Evolutionary conservation across 306 rosid species (phyloP).

Genomic region (Delonix regia): DNA sequence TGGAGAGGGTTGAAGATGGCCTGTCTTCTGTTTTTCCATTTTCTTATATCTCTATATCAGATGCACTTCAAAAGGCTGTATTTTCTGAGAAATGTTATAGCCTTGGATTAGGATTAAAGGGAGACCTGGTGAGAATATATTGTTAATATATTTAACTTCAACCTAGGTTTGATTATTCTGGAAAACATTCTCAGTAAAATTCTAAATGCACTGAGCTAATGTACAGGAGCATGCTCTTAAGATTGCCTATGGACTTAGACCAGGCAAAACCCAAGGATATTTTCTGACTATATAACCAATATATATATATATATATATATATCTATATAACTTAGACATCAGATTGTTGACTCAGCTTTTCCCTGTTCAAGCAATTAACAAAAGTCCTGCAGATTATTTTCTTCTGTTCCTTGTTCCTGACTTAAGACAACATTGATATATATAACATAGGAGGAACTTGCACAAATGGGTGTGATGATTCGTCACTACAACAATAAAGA

Average conservation of each 20-base stretch:
- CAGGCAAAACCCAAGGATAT: too few relatives aligned
- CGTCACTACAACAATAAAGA: slow-evolving; percentile 93
- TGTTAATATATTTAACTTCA: neutral
- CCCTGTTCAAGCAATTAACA: neutral
- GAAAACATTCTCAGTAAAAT: too few relatives aligned
- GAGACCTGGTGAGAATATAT: neutral
- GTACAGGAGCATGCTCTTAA: too few relatives aligned
- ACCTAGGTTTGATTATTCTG: too few relatives aligned
- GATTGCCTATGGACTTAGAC: too few relatives aligned
- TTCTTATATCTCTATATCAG: neutral
- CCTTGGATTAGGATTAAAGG: neutral
- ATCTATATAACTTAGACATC: neutral
- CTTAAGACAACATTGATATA: neutral
- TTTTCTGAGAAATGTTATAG: neutral
- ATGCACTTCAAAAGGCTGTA: neutral
- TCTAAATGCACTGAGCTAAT: too few relatives aligned
- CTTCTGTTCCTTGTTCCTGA: neutral
- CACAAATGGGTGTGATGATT: slow-evolving; percentile 95
- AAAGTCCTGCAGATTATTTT: neutral
- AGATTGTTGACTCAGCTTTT: neutral
- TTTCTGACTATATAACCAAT: too few relatives aligned
- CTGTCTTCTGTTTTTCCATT: neutral
- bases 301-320: neutral
- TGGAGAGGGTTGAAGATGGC: neutral
- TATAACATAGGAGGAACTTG: slow-evolving; percentile 75